Base-by-base conservation (phyloP, 257 asterid genomes). In the Penstemon barbatus region DNA sequence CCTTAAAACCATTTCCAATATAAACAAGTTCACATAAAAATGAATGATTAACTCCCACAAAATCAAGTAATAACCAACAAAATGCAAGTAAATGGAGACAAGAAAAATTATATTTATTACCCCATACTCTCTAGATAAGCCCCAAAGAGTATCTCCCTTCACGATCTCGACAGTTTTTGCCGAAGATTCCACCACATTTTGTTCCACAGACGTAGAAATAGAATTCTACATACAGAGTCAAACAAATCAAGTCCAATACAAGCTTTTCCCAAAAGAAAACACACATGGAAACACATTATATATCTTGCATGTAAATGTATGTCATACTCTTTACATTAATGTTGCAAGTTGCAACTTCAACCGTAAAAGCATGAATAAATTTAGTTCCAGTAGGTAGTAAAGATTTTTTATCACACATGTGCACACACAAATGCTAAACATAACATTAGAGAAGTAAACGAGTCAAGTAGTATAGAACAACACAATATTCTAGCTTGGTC, bases 61-160 rank as follows among this genome's bases (percentile, higher is more conserved):
- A 11, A 56, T 6, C 54, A 44, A 56, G 38, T 12, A 25, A 25
- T 25, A 25, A 25, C 33, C 33, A 25, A 1, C 1, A 15, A 49
- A 56, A 64, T 7, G 9, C 15, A 13, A 65, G 5, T 9, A 75
- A 55, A 63, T 8, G 6, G 6, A 57, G 46, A 33, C 18, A 57
- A n/a, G 2, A 25, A 46, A 4, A 6, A 45, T 3, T 48, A 57
- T 5, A 18, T 46, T 13, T 57, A 58, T 15, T 70, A 73, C 79
- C 75, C 84, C 82, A 70, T 80, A 70, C 66, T 76, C 57, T 53
- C 77, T 76, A 7, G 84, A 76, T n/a, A 76, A 64, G 2, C 82
- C 84, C 79, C 80, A 80, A 19, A 77, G 78, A 8, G 82, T 80
- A 15, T 80, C 85, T 70, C 84, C 84, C 58, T 67, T 74, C 52